Conservation (phyloP, 2,329 filamentous ascomycete genomes). For the Aureobasidium vineae region DNA sequence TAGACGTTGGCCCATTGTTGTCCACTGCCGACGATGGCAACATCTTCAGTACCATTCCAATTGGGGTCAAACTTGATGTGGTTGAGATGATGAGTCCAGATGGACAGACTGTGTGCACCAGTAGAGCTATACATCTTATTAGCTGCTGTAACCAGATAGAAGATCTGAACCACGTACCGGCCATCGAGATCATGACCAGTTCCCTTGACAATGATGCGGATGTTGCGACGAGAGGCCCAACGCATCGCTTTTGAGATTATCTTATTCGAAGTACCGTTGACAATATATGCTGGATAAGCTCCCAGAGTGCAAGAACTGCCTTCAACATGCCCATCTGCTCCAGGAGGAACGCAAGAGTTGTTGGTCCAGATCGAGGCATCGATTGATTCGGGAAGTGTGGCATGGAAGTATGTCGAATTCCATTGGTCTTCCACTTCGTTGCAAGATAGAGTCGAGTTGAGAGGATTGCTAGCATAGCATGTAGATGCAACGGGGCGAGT, state of each 20-base stretch:
- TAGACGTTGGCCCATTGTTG: constrained; percentile 12
- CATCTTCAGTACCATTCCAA: background rate
- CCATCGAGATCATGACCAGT: constrained; percentile 10
- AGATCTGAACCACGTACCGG: background rate
- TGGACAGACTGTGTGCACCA: background rate
- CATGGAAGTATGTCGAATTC: constrained; percentile 14
- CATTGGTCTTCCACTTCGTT: background rate
- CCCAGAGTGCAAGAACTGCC: background rate
- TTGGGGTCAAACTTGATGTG: background rate
- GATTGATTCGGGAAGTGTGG: background rate
- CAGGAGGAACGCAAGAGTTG: constrained; percentile 7
- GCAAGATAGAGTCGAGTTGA: background rate
- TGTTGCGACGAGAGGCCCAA: constrained; percentile 8
- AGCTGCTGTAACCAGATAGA: background rate
- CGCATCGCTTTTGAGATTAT: background rate
- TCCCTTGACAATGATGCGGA: constrained; percentile 4
- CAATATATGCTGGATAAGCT: background rate
- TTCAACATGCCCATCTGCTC: background rate
- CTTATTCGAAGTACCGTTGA: background rate
- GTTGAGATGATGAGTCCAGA: constrained; percentile 8
- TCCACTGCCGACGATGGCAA: background rate
- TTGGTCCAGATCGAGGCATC: constrained; percentile 1
- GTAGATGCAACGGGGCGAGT: constrained; percentile 1
- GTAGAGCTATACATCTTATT: background rate
- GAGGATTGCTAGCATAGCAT: constrained; percentile 6